phyloP scores from a whole-genome alignment of 2,329 filamentous ascomycete species.

The Alternaria dauci region DNA sequence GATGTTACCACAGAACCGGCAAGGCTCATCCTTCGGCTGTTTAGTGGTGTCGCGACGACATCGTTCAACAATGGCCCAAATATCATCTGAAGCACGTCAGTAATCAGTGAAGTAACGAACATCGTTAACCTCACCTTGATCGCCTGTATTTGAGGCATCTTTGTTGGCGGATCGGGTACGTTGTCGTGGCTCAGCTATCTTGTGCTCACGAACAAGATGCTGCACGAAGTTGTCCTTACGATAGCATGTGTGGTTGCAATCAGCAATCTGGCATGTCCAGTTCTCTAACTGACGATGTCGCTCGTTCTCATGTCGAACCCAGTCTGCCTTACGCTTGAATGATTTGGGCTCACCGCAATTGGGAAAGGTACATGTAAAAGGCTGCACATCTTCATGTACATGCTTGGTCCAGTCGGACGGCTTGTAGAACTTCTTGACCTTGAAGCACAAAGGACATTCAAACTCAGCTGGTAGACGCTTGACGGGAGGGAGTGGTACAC shows the following conservation, averaged over 20 bases:
- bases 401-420: slow-evolving; percentile 98
- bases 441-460: slow-evolving; percentile 88
- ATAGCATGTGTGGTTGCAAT: slow-evolving; percentile 83
- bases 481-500: slow-evolving; percentile 84
- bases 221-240: slow-evolving; percentile 93
- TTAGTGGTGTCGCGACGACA: slow-evolving; percentile 76
- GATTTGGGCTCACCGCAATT: slow-evolving; percentile 84
- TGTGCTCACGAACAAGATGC: slow-evolving; percentile 91
- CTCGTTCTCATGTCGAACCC: slow-evolving; percentile 94
- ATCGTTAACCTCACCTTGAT: slow-evolving; percentile 34
- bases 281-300: slow-evolving; percentile 88
- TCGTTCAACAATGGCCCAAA: slow-evolving; percentile 79
- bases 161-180: slow-evolving; percentile 64
- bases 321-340: slow-evolving; percentile 95
- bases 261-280: slow-evolving; percentile 85
- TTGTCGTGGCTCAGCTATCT: slow-evolving; percentile 80
- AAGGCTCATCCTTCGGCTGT: slow-evolving; percentile 77
- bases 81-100: slow-evolving; percentile 60
- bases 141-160: slow-evolving; percentile 34
- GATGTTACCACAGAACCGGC: slow-evolving; percentile 83
- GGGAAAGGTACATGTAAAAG: slow-evolving; percentile 91
- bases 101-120: not conserved
- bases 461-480: slow-evolving; percentile 82
- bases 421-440: slow-evolving; percentile 84
- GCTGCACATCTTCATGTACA: slow-evolving; percentile 91